phyloP scores from a whole-genome alignment of 768 basidiomycete species.

The Polyporus arcularius region DNA sequence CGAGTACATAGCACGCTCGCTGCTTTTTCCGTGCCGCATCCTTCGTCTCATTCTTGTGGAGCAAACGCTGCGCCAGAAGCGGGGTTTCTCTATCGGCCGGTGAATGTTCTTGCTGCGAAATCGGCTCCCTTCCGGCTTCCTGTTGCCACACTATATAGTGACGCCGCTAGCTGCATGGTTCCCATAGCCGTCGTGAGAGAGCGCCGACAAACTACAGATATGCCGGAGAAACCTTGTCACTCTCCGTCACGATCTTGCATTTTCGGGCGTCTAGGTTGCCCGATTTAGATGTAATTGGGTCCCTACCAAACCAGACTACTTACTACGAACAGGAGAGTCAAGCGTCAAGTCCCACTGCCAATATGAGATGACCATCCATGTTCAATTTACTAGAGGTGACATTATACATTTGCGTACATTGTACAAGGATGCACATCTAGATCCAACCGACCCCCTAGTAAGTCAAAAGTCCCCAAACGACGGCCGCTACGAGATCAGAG shows the following conservation, averaged over 20 bases:
- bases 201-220: too few relatives aligned
- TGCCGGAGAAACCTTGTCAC: too few relatives aligned
- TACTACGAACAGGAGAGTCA: too few relatives aligned
- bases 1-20: background rate
- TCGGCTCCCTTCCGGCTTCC: background rate
- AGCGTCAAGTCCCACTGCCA: too few relatives aligned
- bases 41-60: background rate
- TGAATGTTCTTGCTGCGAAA: too few relatives aligned
- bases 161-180: background rate
- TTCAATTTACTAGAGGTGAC: background rate
- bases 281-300: too few relatives aligned
- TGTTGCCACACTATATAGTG: background rate
- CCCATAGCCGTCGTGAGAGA: too few relatives aligned
- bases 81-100: too few relatives aligned
- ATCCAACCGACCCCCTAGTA: conserved; percentile 4
- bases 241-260: too few relatives aligned
- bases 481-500: background rate
- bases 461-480: background rate
- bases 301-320: background rate
- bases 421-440: conserved; percentile 17
- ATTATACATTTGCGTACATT: conserved; percentile 11
- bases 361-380: background rate
- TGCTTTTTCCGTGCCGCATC: background rate
- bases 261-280: too few relatives aligned
- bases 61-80: too few relatives aligned